Base-by-base conservation (phyloP, 2,329 filamentous ascomycete species). In the Pseudogymnoascus sp. region DNA sequence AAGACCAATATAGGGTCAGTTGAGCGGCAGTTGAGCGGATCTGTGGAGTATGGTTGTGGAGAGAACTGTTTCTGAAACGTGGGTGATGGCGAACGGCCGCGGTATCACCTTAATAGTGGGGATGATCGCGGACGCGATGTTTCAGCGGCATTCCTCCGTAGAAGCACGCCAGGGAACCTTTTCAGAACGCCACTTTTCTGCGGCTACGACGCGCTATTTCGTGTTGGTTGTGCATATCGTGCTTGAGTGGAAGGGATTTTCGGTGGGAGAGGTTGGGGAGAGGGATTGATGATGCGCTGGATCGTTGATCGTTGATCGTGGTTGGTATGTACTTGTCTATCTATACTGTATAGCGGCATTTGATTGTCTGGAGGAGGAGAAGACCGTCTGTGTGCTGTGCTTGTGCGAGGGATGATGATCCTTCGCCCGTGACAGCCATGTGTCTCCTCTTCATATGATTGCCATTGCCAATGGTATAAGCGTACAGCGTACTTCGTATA, bases 51-150 rank as follows among this genome's bases (percentile, higher is more conserved):
- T 33, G 49, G 45, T 7, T 21, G n/a, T 18, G 28, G 49, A 33
- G 49, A 52, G 23, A 16, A 16, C 31, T 52, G 49, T 33, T 55
- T 55, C 49, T 55, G 49, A 55, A 55, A 55, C 49, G 49, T 55
- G 49, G 28, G 49, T 18, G 45, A 52, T 33, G 14, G 28, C 49
- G 11, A 55, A 14, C 41, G 40, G 28, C 49, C 49, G 28, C 49
- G 49, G 49, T 33, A 33, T 33, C 9, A 18, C 49, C 28, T 33
- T 33, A 33, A 55, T 16, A 33, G 49, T 55, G 49, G 49, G 28
- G n/a, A 12, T 55, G 28, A 21, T 33, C 49, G n/a, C n/a, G 21
- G n/a, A 55, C 9, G 49, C 28, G 28, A 55, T 55, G 49, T 55
- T 55, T 55, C 49, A 55, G n/a, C 45, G 25, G 5, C 25, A 33